phyloP scores from a whole-genome alignment of 495 filamentous ascomycete genomes.

The Echria macrotheca region DNA sequence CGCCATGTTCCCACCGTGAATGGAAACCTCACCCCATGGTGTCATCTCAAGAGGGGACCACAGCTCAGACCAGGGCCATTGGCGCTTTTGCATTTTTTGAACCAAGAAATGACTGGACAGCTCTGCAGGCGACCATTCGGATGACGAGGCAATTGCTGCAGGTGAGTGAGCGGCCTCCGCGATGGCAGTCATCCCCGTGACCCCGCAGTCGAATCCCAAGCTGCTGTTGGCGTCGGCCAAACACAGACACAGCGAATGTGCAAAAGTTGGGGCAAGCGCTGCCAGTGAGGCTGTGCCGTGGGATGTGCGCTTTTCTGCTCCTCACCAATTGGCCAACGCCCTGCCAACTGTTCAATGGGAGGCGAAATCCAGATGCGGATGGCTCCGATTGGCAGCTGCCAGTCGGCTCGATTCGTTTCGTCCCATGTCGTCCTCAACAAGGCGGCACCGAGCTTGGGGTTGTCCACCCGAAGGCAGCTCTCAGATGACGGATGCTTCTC shows the following conservation, averaged over 20 bases:
- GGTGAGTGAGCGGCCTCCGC: too few relatives aligned
- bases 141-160: constrained; percentile 7
- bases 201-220: too few relatives aligned
- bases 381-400: constrained; percentile 5
- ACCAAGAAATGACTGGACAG: background rate
- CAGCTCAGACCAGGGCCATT: too few relatives aligned
- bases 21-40: too few relatives aligned
- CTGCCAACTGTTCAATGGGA: background rate
- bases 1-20: too few relatives aligned
- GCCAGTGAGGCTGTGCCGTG: constrained; percentile 13
- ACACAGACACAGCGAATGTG: background rate
- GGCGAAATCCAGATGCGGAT: constrained; percentile 1
- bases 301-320: background rate
- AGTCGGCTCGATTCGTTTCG: too few relatives aligned
- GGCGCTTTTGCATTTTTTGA: background rate
- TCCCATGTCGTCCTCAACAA: too few relatives aligned
- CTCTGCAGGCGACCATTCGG: background rate
- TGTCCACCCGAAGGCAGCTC: too few relatives aligned
- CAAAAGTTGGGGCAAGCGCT: constrained; percentile 8
- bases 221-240: background rate
- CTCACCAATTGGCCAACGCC: background rate
- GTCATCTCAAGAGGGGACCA: too few relatives aligned
- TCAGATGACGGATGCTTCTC: constrained; percentile 12
- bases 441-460: too few relatives aligned
- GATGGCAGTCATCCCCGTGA: too few relatives aligned